phyloP scores from a whole-genome alignment of 208 protist species.

The Trypanosoma melophagium region DNA sequence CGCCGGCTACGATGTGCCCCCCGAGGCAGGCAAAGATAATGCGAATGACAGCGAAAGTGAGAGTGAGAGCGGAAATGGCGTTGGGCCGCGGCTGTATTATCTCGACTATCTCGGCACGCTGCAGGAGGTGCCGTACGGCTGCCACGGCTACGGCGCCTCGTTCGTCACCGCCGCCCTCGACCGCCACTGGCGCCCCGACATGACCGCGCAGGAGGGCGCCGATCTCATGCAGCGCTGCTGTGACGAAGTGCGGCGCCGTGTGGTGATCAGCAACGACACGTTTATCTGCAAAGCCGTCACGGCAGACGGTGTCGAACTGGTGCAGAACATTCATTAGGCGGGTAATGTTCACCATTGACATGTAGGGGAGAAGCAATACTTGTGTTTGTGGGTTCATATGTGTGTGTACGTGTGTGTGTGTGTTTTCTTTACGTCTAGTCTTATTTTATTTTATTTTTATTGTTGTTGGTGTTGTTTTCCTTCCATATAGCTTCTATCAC shows the following conservation, averaged over 20 bases:
- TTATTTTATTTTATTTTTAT: slow-evolving; percentile 5
- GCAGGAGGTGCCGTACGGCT: slow-evolving; percentile 88
- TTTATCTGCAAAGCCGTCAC: slow-evolving; percentile 94
- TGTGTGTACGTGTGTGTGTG: slow-evolving; percentile 5
- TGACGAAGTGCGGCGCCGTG: slow-evolving; percentile 86
- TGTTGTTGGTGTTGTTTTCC: not conserved
- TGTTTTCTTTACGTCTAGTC: not conserved
- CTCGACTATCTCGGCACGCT: slow-evolving; percentile 94
- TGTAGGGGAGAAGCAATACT: not conserved
- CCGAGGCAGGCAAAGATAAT: not conserved
- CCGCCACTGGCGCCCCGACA: slow-evolving; percentile 85
- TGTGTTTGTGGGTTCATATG: not conserved
- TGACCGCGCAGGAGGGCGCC: slow-evolving; percentile 88
- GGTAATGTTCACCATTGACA: too few relatives aligned
- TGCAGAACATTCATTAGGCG: slow-evolving; percentile 58
- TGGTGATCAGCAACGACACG: slow-evolving; percentile 83
- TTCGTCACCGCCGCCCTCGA: slow-evolving; percentile 92
- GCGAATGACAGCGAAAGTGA: too few relatives aligned
- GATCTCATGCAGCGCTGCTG: slow-evolving; percentile 94
- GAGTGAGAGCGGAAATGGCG: slow-evolving; percentile 52
- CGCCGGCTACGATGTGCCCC: slow-evolving; percentile 89
- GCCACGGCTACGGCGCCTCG: slow-evolving; percentile 93
- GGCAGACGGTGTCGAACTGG: slow-evolving; percentile 76
- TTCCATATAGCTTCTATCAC: not conserved
- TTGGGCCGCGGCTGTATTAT: slow-evolving; percentile 89